These are phyloP conservation scores for Boletellus ananiceps DNA, from an alignment of 768 basidiomycete species.

Conservation along the genomic window DNA sequence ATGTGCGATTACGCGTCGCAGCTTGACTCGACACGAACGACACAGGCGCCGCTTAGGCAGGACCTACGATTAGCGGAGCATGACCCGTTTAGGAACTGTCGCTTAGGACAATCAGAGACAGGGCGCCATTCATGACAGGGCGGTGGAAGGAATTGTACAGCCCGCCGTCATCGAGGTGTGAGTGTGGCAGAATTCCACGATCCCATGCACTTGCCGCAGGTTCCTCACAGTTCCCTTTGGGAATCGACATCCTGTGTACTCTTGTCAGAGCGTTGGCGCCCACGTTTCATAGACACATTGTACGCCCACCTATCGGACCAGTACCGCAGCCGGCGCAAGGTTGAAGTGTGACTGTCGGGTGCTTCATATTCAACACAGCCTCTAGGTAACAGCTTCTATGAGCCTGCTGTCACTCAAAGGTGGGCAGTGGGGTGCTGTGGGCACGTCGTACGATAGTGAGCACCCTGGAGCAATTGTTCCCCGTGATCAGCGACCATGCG, in stretches of 20 bases:
- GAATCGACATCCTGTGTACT: conserved; percentile 49
- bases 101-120: conserved; percentile 47
- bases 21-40: background rate
- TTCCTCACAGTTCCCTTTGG: conserved; percentile 40
- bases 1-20: conserved; percentile 38
- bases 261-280: conserved; percentile 45
- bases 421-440: conserved; percentile 47
- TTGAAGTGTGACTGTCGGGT: conserved; percentile 39
- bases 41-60: conserved; percentile 13
- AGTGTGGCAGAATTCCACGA: background rate
- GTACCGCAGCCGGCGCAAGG: conserved; percentile 45
- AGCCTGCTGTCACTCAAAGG: conserved; percentile 50
- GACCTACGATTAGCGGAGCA: conserved; percentile 62
- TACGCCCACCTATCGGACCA: conserved; percentile 31
- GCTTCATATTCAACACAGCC: background rate
- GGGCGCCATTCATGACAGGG: conserved; percentile 51
- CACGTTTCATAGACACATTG: conserved; percentile 48
- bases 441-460: conserved; percentile 60
- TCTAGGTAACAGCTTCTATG: conserved; percentile 3
- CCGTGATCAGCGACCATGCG: conserved; percentile 46
- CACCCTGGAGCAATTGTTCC: conserved; percentile 40
- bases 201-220: background rate
- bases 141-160: conserved; percentile 43
- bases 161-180: conserved; percentile 27
- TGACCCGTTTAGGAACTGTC: conserved; percentile 39